These are phyloP conservation scores for Zarea fungicola DNA, from an alignment of 2,329 filamentous ascomycete genomes.

Conservation along the genomic window DNA sequence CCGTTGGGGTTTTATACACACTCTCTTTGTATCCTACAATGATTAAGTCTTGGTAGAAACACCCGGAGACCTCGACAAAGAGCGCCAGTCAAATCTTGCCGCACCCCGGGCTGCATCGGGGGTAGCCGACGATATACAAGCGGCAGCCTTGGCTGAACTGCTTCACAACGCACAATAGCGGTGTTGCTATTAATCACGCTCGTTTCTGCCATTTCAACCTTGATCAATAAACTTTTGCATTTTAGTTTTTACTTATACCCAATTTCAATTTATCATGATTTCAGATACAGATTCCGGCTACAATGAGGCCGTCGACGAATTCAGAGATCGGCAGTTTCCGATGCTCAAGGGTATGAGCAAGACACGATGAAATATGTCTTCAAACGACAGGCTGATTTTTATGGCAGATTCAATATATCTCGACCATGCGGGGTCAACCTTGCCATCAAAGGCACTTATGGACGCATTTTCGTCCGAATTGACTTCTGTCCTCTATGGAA, in stretches of 20 bases:
- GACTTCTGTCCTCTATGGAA: constrained; percentile 74
- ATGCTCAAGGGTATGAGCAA: constrained; percentile 57
- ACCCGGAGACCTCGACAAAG: not conserved
- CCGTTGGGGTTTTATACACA: too few relatives aligned
- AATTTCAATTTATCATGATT: constrained; percentile 13
- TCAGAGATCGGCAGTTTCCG: constrained; percentile 59
- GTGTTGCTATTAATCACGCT: not conserved
- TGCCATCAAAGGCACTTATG: constrained; percentile 74
- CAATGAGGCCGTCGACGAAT: constrained; percentile 52
- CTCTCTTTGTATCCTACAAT: too few relatives aligned
- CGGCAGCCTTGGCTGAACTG: too few relatives aligned
- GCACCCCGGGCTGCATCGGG: too few relatives aligned
- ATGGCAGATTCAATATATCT: constrained; percentile 72
- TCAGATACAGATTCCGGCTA: constrained; percentile 37
- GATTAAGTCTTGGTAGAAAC: too few relatives aligned
- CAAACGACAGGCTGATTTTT: not conserved
- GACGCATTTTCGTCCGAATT: constrained; percentile 76
- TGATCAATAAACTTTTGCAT: too few relatives aligned
- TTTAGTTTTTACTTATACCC: not conserved
- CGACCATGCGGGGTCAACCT: constrained; percentile 91
- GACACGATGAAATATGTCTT: too few relatives aligned
- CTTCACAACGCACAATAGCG: too few relatives aligned
- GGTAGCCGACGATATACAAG: too few relatives aligned
- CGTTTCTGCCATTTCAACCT: too few relatives aligned
- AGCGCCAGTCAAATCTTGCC: not conserved